Evolutionary conservation across 768 basidiomycete species (phyloP).

Genomic region (Collybia mongolica): DNA sequence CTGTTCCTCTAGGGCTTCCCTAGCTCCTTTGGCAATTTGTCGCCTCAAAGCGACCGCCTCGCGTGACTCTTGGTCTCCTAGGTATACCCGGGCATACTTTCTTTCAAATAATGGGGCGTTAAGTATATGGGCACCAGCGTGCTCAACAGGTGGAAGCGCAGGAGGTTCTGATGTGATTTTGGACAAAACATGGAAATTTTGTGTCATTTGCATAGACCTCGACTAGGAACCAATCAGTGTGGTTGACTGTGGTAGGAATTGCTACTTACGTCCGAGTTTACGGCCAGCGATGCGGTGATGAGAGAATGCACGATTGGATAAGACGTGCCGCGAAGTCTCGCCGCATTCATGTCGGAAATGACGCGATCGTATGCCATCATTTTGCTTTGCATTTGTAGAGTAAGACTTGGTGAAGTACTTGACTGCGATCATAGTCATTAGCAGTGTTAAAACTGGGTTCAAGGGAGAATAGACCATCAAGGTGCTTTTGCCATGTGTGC

Average conservation of each 20-base stretch:
- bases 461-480: slow-evolving; percentile 42
- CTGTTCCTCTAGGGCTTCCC: slow-evolving; percentile 85
- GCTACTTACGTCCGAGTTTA: slow-evolving; percentile 54
- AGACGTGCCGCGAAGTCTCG: slow-evolving; percentile 68
- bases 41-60: slow-evolving; percentile 64
- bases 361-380: slow-evolving; percentile 96
- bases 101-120: slow-evolving; percentile 80
- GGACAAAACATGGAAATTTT: slow-evolving; percentile 70
- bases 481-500: slow-evolving; percentile 53
- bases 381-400: slow-evolving; percentile 83
- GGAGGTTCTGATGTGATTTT: slow-evolving; percentile 81
- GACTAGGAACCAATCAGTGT: slow-evolving; percentile 29
- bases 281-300: slow-evolving; percentile 61
- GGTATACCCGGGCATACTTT: slow-evolving; percentile 78
- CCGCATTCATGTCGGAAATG: slow-evolving; percentile 72
- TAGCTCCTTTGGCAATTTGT: slow-evolving; percentile 76
- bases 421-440: slow-evolving; percentile 16
- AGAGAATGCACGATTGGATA: slow-evolving; percentile 76
- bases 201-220: slow-evolving; percentile 57
- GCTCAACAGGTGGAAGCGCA: slow-evolving; percentile 70
- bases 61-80: slow-evolving; percentile 62
- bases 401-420: slow-evolving; percentile 50
- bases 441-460: too few relatives aligned
- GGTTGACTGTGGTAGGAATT: background rate
- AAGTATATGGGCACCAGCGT: slow-evolving; percentile 79